These are phyloP conservation scores for Mycena polygramma DNA, from an alignment of 768 basidiomycete genomes.

Conservation along the genomic window DNA sequence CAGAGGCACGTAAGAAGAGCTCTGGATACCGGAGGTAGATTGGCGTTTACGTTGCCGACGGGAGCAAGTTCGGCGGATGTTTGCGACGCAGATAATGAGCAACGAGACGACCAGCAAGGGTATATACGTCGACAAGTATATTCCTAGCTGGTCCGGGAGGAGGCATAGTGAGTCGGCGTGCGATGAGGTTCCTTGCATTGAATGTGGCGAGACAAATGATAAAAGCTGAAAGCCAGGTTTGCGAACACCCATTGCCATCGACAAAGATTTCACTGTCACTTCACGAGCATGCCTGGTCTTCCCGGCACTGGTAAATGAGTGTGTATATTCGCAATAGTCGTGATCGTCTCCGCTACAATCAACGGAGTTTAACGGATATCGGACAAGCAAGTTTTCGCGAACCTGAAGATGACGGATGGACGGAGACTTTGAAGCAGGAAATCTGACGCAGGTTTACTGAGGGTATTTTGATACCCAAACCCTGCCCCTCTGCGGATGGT, in stretches of 20 bases:
- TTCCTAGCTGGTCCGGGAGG: constrained; percentile 86
- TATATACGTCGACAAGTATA: constrained; percentile 81
- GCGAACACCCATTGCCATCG: constrained; percentile 89
- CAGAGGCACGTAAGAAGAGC: constrained; percentile 21
- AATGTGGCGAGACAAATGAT: constrained; percentile 67
- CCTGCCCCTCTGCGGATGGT: constrained; percentile 81
- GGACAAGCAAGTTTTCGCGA: constrained; percentile 33
- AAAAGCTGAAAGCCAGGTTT: constrained; percentile 92
- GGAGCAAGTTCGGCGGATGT: constrained; percentile 37
- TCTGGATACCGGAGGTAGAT: neutral
- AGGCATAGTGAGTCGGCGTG: constrained; percentile 76
- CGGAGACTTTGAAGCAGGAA: constrained; percentile 75
- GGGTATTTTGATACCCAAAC: constrained; percentile 86
- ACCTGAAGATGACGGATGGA: constrained; percentile 86
- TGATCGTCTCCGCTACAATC: constrained; percentile 88
- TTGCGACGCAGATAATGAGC: constrained; percentile 53
- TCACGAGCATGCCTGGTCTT: constrained; percentile 64
- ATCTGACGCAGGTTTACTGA: constrained; percentile 74
- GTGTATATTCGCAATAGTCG: constrained; percentile 90
- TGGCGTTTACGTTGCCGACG: constrained; percentile 14
- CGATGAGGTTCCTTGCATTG: constrained; percentile 45
- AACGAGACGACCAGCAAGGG: constrained; percentile 77
- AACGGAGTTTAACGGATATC: constrained; percentile 21
- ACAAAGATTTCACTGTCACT: constrained; percentile 90
- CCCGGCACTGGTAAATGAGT: constrained; percentile 49